These are phyloP conservation scores for Phragmites australis DNA, from an alignment of 176 grass and related monocot species.

Conservation along the genomic window DNA sequence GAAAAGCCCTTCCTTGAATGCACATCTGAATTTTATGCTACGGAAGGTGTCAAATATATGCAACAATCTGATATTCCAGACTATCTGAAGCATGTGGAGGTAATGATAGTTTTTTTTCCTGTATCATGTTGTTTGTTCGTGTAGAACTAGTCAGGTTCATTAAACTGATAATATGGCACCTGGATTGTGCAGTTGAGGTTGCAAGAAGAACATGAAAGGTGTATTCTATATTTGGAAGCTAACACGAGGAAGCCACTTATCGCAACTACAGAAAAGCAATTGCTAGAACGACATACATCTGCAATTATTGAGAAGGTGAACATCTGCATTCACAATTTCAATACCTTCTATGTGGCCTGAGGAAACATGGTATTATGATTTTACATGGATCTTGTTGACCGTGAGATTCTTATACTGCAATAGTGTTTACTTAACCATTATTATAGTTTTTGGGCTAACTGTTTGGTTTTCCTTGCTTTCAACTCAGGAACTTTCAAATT, in stretches of 20 bases:
- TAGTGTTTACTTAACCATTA: not conserved
- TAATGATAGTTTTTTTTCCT: constrained; percentile 34
- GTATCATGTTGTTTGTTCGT: constrained; percentile 31
- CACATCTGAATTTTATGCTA: constrained; percentile 95
- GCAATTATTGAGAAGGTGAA: constrained; percentile 96
- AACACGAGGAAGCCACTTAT: constrained; percentile 92
- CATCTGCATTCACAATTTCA: constrained; percentile 5
- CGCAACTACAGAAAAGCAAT: constrained; percentile 86
- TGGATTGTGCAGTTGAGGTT: constrained; percentile 79
- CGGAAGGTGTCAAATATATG: constrained; percentile 97
- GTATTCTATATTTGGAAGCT: constrained; percentile 87
- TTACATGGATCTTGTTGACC: not conserved
- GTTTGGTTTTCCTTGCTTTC: not conserved
- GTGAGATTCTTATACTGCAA: constrained; percentile 4
- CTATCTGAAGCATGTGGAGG: constrained; percentile 94
- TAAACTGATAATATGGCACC: constrained; percentile 32
- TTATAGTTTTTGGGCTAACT: constrained; percentile 11
- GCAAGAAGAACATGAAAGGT: constrained; percentile 98
- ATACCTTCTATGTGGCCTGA: constrained; percentile 11
- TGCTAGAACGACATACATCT: constrained; percentile 81
- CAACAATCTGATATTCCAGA: constrained; percentile 95
- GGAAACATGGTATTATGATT: constrained; percentile 3
- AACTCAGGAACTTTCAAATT: not conserved
- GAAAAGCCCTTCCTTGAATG: constrained; percentile 88
- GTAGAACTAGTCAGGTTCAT: constrained; percentile 14